phyloP scores from a whole-genome alignment of 768 basidiomycete species.

The Lentinula sp. region DNA sequence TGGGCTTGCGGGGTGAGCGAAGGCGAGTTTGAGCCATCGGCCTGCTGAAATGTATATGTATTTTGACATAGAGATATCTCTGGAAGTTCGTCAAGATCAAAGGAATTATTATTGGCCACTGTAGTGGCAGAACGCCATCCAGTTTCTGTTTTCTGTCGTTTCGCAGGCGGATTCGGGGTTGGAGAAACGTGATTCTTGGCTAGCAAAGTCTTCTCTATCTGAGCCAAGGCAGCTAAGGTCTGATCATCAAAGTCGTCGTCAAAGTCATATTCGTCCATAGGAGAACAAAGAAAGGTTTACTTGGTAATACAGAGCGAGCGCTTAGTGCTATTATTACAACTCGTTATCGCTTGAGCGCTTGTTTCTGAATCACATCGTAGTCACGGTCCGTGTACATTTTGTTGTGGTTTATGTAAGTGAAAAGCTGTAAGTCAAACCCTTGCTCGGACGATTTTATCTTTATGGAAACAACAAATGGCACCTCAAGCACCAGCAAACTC shows the following conservation, averaged over 20 bases:
- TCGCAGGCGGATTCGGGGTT: slow-evolving; percentile 32
- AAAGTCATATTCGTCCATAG: slow-evolving; percentile 52
- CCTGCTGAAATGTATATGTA: slow-evolving; percentile 36
- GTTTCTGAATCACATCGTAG: too few relatives aligned
- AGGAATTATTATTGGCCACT: slow-evolving; percentile 12
- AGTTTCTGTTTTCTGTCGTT: slow-evolving; percentile 48
- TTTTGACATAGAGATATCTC: slow-evolving; percentile 57
- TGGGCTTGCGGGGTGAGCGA: slow-evolving; percentile 7
- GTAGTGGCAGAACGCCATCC: slow-evolving; percentile 29
- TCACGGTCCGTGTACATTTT: background rate
- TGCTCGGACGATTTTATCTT: background rate
- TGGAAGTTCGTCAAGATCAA: slow-evolving; percentile 49
- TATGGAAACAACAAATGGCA: slow-evolving; percentile 14
- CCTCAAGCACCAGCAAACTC: slow-evolving; percentile 19
- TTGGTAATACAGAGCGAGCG: background rate
- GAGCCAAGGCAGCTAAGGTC: slow-evolving; percentile 55
- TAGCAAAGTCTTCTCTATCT: slow-evolving; percentile 43
- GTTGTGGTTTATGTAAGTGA: background rate
- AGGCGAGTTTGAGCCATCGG: slow-evolving; percentile 9
- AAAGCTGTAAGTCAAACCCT: background rate
- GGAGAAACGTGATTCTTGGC: slow-evolving; percentile 16
- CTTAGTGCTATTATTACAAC: too few relatives aligned
- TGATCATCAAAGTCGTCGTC: slow-evolving; percentile 59
- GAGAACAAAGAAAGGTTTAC: background rate
- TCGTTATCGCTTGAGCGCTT: too few relatives aligned